Percentiles rank a stretch among this genome's conserved stretches.
Conservation (phyloP, 2,329 filamentous ascomycete species). For the Fusarium nisikadoi region DNA sequence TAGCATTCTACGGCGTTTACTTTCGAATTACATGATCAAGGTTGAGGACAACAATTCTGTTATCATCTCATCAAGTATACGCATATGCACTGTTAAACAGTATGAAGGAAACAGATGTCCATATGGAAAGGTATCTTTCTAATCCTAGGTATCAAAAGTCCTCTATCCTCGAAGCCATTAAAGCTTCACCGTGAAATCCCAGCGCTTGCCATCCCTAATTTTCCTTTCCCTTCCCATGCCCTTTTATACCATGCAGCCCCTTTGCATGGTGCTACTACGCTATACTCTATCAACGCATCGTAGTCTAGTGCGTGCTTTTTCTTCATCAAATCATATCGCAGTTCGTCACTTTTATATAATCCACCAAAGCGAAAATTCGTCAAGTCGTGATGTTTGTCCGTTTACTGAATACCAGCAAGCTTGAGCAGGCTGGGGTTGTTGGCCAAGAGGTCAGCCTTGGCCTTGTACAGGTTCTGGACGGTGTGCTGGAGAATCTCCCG, state of each 20-base stretch:
- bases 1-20: slow-evolving; percentile 21
- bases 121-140: slow-evolving; percentile 39
- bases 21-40: not conserved
- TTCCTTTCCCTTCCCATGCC: slow-evolving; percentile 10
- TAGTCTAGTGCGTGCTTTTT: slow-evolving; percentile 30
- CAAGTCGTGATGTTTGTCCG: slow-evolving; percentile 25
- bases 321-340: slow-evolving; percentile 44
- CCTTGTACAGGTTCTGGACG: slow-evolving; percentile 60
- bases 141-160: slow-evolving; percentile 38
- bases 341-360: slow-evolving; percentile 31
- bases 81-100: not conserved
- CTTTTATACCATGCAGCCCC: slow-evolving; percentile 19
- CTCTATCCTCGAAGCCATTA: slow-evolving; percentile 22
- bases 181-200: slow-evolving; percentile 21
- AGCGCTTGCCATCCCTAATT: slow-evolving; percentile 27
- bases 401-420: slow-evolving; percentile 46
- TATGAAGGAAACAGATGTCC: not conserved
- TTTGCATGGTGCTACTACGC: slow-evolving; percentile 18
- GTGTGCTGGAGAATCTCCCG: slow-evolving; percentile 73
- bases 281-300: slow-evolving; percentile 40
- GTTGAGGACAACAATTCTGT: not conserved
- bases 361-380: slow-evolving; percentile 27
- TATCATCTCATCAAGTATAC: not conserved
- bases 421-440: slow-evolving; percentile 48
- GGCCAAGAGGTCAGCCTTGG: slow-evolving; percentile 48